Base-by-base conservation (phyloP, 208 protist genomes). In the Wallacemonas sp. region DNA sequence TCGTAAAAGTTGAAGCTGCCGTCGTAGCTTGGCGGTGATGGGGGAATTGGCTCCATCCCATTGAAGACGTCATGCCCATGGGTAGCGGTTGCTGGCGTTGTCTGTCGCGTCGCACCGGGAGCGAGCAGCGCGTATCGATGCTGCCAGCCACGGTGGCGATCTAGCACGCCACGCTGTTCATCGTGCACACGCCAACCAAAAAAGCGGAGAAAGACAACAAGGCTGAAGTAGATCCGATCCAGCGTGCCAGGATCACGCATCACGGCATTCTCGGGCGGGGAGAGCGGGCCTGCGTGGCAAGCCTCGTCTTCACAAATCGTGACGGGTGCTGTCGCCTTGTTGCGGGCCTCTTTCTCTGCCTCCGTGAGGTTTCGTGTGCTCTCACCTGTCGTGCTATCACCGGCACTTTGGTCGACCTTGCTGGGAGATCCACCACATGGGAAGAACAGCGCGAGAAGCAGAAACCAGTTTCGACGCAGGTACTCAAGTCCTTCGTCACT, bases 141-240 rank as follows among this genome's bases (percentile, higher is more conserved):
- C 28, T 72, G 31, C 88, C 90, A 96, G 55, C 61, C 58, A 9
- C 78, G 72, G 55, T 94, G 84, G 3, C 90, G 82, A 41, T 96
- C 90, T n/a, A 96, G 66, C 55, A 91, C 44, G n/a, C 87, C 87
- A 51, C 80, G 80, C 74, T 82, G 62, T 38, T 96, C 90, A 53
- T 93, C 81, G 67, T 96, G 81, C 15, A 96, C 49, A 1, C 79
- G 72, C 88, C 90, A 96, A 1, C 90, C 90, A 49, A 87, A 91
- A 72, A 96, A 94, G 49, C 87, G 87, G 6, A 96, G 77, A 15
- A 96, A 66, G 2, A 91, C 79, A n/a, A 93, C 72, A 54, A 91
- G 94, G 72, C 87, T 93, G 70, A 93, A 96, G 68, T 94, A 86
- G 21, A 96, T 46, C 12, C 87, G 82, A 45, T 96, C 90, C 71